phyloP scores from a whole-genome alignment of 345 rosid species.

The Turnera subulata region DNA sequence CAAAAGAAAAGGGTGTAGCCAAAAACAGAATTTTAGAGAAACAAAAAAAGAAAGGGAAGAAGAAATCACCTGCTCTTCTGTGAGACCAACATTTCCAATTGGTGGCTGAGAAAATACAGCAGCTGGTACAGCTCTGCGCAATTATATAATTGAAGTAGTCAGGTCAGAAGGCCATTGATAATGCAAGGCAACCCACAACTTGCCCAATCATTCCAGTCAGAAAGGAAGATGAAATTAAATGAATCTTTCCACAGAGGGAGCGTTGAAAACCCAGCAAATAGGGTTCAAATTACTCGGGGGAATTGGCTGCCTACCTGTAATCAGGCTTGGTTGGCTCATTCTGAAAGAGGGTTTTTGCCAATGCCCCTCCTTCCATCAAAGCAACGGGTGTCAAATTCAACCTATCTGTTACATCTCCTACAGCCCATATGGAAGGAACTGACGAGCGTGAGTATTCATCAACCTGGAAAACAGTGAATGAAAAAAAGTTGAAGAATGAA shows the following conservation, averaged over 20 bases:
- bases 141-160: constrained; percentile 8
- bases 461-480: constrained; percentile 48
- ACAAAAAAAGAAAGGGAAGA: too few relatives aligned
- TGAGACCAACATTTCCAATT: constrained; percentile 87
- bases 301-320: constrained; percentile 47
- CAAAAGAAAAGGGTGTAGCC: neutral
- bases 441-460: constrained; percentile 81
- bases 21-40: neutral
- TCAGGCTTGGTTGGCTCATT: constrained; percentile 88
- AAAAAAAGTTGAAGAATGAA: neutral
- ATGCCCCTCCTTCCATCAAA: constrained; percentile 96
- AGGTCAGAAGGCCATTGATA: constrained; percentile 2
- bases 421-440: constrained; percentile 94
- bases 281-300: neutral
- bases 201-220: neutral
- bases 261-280: neutral
- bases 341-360: constrained; percentile 76
- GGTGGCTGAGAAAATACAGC: constrained; percentile 98
- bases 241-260: neutral
- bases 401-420: constrained; percentile 94
- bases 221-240: neutral
- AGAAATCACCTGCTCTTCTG: constrained; percentile 88
- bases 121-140: constrained; percentile 75
- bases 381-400: constrained; percentile 98
- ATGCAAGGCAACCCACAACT: neutral